Percentiles rank a stretch among this genome's conserved stretches.
Evolutionary conservation across 305 asterid genomes (phyloP).

Genomic region (Fraxinus xanthoxyloides): DNA sequence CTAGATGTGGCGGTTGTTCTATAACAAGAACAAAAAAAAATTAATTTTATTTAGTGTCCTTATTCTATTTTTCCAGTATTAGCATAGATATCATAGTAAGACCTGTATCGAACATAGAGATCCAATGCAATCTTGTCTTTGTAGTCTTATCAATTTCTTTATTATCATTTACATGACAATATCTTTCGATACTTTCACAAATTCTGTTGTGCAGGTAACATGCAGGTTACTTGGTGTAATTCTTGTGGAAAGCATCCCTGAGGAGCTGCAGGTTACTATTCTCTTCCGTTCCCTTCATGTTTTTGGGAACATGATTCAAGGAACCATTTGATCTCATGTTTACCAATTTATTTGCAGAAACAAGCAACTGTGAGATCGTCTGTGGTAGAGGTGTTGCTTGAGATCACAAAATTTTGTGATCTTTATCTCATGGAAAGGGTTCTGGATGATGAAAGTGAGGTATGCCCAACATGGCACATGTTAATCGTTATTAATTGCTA

Average conservation of each 20-base stretch:
- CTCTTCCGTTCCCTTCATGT: constrained; percentile 7
- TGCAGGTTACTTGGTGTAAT: constrained; percentile 84
- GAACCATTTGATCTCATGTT: constrained; percentile 27
- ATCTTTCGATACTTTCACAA: constrained; percentile 5
- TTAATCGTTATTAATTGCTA: constrained; percentile 7
- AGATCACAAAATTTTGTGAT: constrained; percentile 82
- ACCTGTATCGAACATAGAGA: constrained; percentile 1
- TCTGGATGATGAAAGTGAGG: constrained; percentile 85
- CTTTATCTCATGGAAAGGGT: constrained; percentile 95
- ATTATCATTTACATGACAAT: background rate
- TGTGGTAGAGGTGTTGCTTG: constrained; percentile 78
- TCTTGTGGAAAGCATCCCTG: constrained; percentile 83
- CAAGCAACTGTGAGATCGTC: constrained; percentile 83
- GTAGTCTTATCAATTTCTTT: constrained; percentile 2
- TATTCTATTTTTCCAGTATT: background rate
- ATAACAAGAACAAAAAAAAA: background rate
- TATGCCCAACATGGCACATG: constrained; percentile 29
- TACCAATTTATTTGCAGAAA: constrained; percentile 43
- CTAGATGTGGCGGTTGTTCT: background rate
- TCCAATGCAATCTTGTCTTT: background rate
- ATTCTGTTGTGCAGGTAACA: constrained; percentile 58
- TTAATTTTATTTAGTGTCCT: background rate
- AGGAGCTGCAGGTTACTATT: constrained; percentile 80
- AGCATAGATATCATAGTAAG: background rate
- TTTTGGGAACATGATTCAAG: background rate